Evolutionary conservation across 371 early-diverging fungal genomes (phyloP).

Genomic region (Coemansia sp.): DNA sequence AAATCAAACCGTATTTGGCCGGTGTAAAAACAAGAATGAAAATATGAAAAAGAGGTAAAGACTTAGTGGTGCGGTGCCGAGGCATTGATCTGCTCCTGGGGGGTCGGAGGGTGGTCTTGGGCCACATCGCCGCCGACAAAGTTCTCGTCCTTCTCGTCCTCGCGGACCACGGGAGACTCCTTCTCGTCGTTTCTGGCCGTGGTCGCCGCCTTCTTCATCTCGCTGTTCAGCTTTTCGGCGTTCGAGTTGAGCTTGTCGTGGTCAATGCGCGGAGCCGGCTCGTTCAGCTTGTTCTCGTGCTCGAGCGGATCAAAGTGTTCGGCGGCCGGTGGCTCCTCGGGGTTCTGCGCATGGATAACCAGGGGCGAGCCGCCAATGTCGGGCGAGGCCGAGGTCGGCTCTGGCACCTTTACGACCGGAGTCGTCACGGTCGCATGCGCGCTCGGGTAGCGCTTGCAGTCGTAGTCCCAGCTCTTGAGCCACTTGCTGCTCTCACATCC

Average conservation of each 20-base stretch:
- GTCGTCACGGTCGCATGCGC: slow-evolving; percentile 8
- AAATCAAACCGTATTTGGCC: too few species aligned
- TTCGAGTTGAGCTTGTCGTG: slow-evolving; percentile 44
- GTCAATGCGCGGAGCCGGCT: slow-evolving; percentile 47
- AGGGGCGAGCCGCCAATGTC: slow-evolving; percentile 19
- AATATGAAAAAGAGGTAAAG: not conserved
- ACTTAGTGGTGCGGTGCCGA: not conserved
- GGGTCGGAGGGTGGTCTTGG: slow-evolving; percentile 13
- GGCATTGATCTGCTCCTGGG: not conserved
- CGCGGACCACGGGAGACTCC: slow-evolving; percentile 4
- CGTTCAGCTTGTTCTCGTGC: slow-evolving; percentile 50
- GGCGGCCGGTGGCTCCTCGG: slow-evolving; percentile 40
- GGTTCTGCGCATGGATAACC: slow-evolving; percentile 16
- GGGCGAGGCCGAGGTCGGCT: slow-evolving; percentile 13
- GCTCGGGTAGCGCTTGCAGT: slow-evolving; percentile 52
- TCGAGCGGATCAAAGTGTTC: slow-evolving; percentile 49
- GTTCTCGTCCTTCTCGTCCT: slow-evolving; percentile 32
- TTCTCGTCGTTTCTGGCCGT: slow-evolving; percentile 9
- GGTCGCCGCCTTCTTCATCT: slow-evolving; percentile 41
- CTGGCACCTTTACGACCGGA: slow-evolving; percentile 8
- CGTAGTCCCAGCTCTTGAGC: slow-evolving; percentile 84
- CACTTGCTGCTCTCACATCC: slow-evolving; percentile 74
- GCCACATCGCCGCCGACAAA: slow-evolving; percentile 31
- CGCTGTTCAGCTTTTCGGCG: slow-evolving; percentile 24
- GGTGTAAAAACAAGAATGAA: not conserved